phyloP scores from a whole-genome alignment of 345 rosid species.

The Linum lewisii region DNA sequence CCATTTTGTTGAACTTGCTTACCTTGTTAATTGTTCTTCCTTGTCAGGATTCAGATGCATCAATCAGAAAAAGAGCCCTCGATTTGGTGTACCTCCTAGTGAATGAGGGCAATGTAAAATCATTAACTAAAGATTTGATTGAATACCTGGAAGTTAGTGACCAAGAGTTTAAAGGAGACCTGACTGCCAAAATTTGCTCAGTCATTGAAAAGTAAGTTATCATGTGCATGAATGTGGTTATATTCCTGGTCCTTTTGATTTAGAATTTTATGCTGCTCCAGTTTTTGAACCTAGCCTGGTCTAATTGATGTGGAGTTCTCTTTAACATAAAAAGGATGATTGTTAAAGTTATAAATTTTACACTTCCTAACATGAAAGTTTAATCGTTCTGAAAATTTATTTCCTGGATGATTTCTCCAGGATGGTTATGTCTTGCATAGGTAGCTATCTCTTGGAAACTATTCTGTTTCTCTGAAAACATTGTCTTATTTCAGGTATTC shows the following conservation, averaged over 20 bases:
- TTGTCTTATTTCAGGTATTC: slow-evolving; percentile 54
- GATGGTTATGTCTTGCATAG: background rate
- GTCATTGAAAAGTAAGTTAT: slow-evolving; percentile 83
- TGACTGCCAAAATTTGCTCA: slow-evolving; percentile 95
- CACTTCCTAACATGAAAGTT: background rate
- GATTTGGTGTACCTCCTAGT: slow-evolving; percentile 80
- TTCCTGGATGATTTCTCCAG: background rate
- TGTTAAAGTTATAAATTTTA: background rate
- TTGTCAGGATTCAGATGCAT: slow-evolving; percentile 94
- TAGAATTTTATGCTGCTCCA: background rate
- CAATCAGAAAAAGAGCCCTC: slow-evolving; percentile 95
- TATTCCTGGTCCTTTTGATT: background rate
- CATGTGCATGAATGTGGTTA: background rate
- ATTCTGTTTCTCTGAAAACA: background rate
- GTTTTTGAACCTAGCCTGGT: background rate
- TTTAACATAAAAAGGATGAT: too few species aligned
- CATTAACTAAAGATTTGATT: slow-evolving; percentile 79
- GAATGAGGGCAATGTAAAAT: slow-evolving; percentile 84
- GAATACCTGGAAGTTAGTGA: slow-evolving; percentile 96
- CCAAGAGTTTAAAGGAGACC: slow-evolving; percentile 93
- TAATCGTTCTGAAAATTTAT: background rate
- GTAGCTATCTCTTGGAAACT: background rate
- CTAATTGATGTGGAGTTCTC: background rate
- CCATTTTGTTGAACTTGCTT: slow-evolving; percentile 1
- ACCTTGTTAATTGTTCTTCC: slow-evolving; percentile 22